Conservation (phyloP, 163 green algal genomes). For the Prototheca cutis region DNA sequence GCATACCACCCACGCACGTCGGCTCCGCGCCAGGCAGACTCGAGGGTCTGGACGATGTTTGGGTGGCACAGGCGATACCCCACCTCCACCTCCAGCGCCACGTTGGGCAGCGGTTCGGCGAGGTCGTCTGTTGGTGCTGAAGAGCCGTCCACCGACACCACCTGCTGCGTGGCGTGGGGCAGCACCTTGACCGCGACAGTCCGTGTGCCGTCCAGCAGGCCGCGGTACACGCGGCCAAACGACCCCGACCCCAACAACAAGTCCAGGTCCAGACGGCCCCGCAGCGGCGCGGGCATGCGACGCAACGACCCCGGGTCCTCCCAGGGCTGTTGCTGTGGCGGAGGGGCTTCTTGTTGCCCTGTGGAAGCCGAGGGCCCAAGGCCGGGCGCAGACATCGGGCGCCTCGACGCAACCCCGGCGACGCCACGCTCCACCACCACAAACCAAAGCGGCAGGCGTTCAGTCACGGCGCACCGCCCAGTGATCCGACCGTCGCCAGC, state of each 20-base stretch:
- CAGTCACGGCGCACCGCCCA: not conserved
- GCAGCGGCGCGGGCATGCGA: not conserved
- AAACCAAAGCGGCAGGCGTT: not conserved
- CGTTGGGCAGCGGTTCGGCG: not conserved
- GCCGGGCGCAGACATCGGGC: no score
- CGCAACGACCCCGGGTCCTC: not conserved
- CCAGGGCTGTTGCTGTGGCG: not conserved
- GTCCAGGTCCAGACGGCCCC: slow-evolving; percentile 42
- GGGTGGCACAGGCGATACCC: slow-evolving; percentile 10
- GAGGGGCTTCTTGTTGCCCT: not conserved
- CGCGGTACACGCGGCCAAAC: slow-evolving; percentile 48
- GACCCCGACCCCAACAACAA: slow-evolving; percentile 45
- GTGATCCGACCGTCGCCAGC: no score
- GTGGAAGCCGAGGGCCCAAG: no score
- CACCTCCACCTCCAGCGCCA: slow-evolving; percentile 6
- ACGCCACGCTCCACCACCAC: not conserved
- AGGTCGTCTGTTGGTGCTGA: no score
- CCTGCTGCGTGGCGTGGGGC: no score
- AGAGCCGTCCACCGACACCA: no score
- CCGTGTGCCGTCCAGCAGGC: slow-evolving; percentile 12
- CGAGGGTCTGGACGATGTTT: slow-evolving; percentile 7
- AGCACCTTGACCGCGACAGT: slow-evolving; percentile 37
- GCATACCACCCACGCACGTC: no score
- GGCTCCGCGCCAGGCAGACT: no score
- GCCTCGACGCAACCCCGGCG: no score